Percentiles rank a stretch among this genome's conserved stretches.
Conservation (phyloP, 1,139 yeast species). For the Sugiyamaella xylanicola region DNA sequence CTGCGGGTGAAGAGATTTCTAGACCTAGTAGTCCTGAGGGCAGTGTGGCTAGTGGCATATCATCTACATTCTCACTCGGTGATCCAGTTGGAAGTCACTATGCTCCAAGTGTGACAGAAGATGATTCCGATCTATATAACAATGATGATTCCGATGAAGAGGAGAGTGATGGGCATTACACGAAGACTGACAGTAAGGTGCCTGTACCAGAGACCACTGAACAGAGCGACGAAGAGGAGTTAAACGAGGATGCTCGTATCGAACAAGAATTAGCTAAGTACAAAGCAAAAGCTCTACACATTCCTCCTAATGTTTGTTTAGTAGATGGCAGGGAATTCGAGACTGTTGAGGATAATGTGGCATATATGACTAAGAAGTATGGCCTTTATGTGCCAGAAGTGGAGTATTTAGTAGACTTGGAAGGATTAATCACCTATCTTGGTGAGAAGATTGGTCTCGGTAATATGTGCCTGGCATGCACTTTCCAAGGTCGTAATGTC, state of each 20-base stretch:
- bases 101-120: conserved; percentile 36
- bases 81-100: conserved; percentile 49
- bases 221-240: conserved; percentile 37
- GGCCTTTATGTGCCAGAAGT: conserved; percentile 88
- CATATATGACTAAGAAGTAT: conserved; percentile 74
- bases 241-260: conserved; percentile 40
- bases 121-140: conserved; percentile 38
- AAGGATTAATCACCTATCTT: conserved; percentile 71
- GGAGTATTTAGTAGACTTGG: conserved; percentile 64
- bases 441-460: conserved; percentile 87
- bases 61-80: conserved; percentile 69
- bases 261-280: conserved; percentile 40
- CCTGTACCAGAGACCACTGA: conserved; percentile 32
- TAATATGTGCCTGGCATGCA: conserved; percentile 79
- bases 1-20: conserved; percentile 5
- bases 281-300: conserved; percentile 53
- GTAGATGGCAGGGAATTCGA: conserved; percentile 62
- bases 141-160: conserved; percentile 35
- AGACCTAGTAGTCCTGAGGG: conserved; percentile 31
- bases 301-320: conserved; percentile 74
- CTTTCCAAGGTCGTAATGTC: conserved; percentile 76
- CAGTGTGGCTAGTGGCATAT: conserved; percentile 47
- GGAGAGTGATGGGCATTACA: conserved; percentile 9
- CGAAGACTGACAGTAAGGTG: conserved; percentile 28
- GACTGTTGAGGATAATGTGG: conserved; percentile 63